These are phyloP conservation scores for Aleurites moluccanus DNA, from an alignment of 441 rosid genomes.

Conservation along the genomic window DNA sequence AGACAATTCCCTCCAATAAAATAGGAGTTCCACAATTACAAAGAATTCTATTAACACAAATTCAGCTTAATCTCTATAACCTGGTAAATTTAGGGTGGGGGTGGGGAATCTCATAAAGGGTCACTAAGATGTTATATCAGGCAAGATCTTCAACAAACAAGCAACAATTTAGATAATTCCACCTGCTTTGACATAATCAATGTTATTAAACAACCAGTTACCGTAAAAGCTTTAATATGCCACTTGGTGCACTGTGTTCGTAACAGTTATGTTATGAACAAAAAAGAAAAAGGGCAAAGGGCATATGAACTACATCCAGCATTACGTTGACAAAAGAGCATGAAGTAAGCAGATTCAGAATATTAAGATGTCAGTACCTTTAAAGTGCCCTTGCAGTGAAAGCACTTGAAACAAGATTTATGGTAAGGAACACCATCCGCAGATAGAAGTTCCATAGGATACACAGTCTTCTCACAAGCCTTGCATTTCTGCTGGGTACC, in stretches of 20 bases:
- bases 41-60: background rate
- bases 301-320: conserved; percentile 14
- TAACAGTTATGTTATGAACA: background rate
- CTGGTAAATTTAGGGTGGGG: background rate
- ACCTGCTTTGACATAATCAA: background rate
- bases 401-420: conserved; percentile 91
- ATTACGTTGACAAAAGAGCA: background rate
- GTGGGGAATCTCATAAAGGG: background rate
- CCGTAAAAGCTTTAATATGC: background rate
- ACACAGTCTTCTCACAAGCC: conserved; percentile 94
- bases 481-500: conserved; percentile 96
- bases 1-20: conserved; percentile 12
- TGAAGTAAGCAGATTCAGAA: background rate
- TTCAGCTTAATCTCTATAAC: background rate
- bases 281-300: background rate
- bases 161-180: background rate
- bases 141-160: background rate
- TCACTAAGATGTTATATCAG: background rate
- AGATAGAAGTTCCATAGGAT: conserved; percentile 83
- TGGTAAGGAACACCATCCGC: conserved; percentile 91
- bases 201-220: background rate
- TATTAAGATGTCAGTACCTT: conserved; percentile 43
- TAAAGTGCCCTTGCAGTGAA: conserved; percentile 88
- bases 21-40: background rate
- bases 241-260: background rate